Percentiles rank a stretch among this genome's conserved stretches.
Evolutionary conservation across 2,329 filamentous ascomycete species (phyloP).

Genomic region (Fusarium continuum): DNA sequence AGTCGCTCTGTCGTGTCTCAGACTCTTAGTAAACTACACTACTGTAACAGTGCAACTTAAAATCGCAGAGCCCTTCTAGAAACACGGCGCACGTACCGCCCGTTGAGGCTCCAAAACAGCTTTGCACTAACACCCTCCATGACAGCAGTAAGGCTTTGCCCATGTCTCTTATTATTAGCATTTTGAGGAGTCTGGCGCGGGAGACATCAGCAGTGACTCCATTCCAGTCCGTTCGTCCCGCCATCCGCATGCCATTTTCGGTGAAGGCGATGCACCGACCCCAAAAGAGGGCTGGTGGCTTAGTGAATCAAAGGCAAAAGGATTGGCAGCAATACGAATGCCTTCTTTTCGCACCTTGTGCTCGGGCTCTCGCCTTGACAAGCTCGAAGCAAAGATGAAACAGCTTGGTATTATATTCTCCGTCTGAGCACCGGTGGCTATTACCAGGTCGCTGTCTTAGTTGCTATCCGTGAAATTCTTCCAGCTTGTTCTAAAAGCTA

Average conservation of each 20-base stretch:
- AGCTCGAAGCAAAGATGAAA: constrained; percentile 39
- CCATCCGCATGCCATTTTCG: constrained; percentile 35
- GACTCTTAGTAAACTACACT: too few species aligned
- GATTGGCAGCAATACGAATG: constrained; percentile 26
- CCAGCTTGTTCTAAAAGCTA: background rate
- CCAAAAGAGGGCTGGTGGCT: constrained; percentile 24
- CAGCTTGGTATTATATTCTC: constrained; percentile 35
- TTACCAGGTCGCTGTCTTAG: background rate
- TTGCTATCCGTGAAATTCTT: background rate
- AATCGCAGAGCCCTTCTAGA: constrained; percentile 30
- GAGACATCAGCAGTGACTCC: constrained; percentile 21
- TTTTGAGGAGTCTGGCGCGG: background rate
- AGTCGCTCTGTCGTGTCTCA: constrained; percentile 1
- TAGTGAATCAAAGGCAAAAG: constrained; percentile 34
- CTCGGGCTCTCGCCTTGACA: constrained; percentile 26
- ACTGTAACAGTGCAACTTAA: background rate
- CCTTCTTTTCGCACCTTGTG: constrained; percentile 30
- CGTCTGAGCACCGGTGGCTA: constrained; percentile 20
- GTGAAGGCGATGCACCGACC: constrained; percentile 38
- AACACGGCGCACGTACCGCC: constrained; percentile 28
- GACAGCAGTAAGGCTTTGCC: constrained; percentile 1
- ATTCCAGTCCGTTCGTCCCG: constrained; percentile 34
- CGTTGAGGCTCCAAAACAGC: constrained; percentile 17
- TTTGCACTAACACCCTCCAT: constrained; percentile 10
- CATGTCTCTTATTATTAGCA: constrained; percentile 1